phyloP scores from a whole-genome alignment of 441 rosid genomes.

The Populus hybrid region DNA sequence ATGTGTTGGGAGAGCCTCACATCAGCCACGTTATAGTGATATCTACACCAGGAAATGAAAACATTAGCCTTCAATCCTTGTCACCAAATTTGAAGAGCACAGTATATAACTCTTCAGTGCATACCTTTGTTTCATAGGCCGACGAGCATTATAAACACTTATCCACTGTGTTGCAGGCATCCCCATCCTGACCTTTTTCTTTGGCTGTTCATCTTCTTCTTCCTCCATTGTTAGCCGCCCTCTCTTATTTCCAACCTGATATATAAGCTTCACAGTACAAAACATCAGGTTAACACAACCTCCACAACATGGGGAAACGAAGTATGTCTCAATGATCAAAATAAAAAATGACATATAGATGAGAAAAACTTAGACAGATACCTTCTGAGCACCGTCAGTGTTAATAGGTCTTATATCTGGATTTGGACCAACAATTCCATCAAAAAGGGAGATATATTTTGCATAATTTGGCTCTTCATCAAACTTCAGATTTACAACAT shows the following conservation, averaged over 20 bases:
- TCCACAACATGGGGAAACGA: neutral
- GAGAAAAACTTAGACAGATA: conserved; percentile 26
- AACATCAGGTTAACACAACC: conserved; percentile 13
- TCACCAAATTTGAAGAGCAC: conserved; percentile 10
- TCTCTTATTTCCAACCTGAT: conserved; percentile 93
- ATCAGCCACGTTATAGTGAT: conserved; percentile 93
- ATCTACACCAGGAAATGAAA: conserved; percentile 40
- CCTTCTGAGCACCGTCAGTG: conserved; percentile 98
- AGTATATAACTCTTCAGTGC: conserved; percentile 12
- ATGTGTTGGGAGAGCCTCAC: conserved; percentile 71
- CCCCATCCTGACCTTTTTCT: conserved; percentile 89
- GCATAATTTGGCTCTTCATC: conserved; percentile 97
- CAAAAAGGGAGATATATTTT: conserved; percentile 81
- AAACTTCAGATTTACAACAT: conserved; percentile 85
- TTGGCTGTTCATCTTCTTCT: conserved; percentile 92
- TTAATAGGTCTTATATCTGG: conserved; percentile 87
- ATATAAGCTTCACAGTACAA: conserved; percentile 60
- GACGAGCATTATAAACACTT: conserved; percentile 84
- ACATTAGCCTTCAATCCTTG: conserved; percentile 10
- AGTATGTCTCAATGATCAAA: conserved; percentile 3
- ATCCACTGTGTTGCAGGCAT: conserved; percentile 99
- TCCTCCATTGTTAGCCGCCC: conserved; percentile 81
- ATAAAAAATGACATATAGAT: conserved; percentile 4
- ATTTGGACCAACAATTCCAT: conserved; percentile 79
- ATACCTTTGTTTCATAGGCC: conserved; percentile 96